Base-by-base conservation (phyloP, 768 basidiomycete genomes). In the Leccinum subtestaceum region DNA sequence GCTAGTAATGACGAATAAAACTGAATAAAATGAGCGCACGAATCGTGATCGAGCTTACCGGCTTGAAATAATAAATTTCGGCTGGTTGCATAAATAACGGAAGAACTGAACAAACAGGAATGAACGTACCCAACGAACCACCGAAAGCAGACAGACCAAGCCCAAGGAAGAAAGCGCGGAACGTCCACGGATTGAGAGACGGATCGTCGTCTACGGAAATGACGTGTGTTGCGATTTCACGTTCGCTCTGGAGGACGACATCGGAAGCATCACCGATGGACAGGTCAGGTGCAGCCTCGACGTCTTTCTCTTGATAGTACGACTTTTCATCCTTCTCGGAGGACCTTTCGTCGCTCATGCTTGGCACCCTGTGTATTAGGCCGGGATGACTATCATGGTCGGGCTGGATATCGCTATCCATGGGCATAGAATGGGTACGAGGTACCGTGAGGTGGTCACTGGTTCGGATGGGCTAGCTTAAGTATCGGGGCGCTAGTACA, bases 1-100 rank as follows among this genome's bases (percentile, higher is more conserved):
- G 82, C 82, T 83, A 50, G n/a, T 1, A 34, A 48, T 15, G 7
- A 31, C 15, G 60, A 54, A 13, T 48, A 56, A 12, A 59, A 27
- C 45, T 2, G 11, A 27, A n/a, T 8, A 8, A 36, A 8, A 31
- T 70, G 2, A 13, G 19, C 19, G 15, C 17, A 13, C 9, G 38
- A 13, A 46, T 46, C 6, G 36, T 17, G 40, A 31, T 17, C 8
- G 17, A 21, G 21, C 38, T 59, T 63, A 81, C 82, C 2, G 82
- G 82, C 68, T 84, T 84, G 70, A 84, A 85, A 65, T 84, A 85
- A 67, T 83, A 84, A 23, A 85, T 85, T 62, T 85, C 78, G 34
- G 82, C 81, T 82, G 56, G 17, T 48, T 23, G 23, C 25, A 27
- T 56, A 3, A 54, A 62, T 47, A 51, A 8, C 1, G 32, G 25